Percentiles rank a stretch among this genome's conserved stretches.
These are phyloP conservation scores for Aspergillus cavernicola DNA, from an alignment of 495 filamentous ascomycete species.

Conservation along the genomic window DNA sequence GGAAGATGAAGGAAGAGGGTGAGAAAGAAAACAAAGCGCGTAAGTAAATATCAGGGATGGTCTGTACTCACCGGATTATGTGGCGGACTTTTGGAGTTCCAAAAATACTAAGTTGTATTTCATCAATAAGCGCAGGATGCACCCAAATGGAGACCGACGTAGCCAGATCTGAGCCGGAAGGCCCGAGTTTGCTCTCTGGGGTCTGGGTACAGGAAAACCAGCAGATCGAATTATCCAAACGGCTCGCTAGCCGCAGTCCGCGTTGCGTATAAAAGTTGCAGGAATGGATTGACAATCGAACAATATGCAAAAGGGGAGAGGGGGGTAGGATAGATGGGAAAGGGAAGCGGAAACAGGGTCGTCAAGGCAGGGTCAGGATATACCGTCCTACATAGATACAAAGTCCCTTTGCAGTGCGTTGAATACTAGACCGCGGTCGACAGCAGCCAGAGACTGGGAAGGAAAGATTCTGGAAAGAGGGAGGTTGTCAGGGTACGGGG, in stretches of 20 bases:
- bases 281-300: conserved; percentile 2
- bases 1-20: conserved; percentile 2
- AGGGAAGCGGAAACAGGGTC: conserved; percentile 11
- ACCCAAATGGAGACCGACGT: conserved; percentile 7
- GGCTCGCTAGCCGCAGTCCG: conserved; percentile 13
- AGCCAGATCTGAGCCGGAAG: conserved; percentile 18
- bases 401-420: conserved; percentile 11
- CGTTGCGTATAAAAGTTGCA: conserved; percentile 14
- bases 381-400: conserved; percentile 1
- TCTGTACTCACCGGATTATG: conserved; percentile 16
- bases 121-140: conserved; percentile 12
- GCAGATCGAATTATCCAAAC: conserved; percentile 12
- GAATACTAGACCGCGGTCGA: conserved; percentile 5
- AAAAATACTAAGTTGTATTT: conserved; percentile 15
- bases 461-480: conserved; percentile 26
- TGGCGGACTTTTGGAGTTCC: conserved; percentile 10
- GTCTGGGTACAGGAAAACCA: not conserved
- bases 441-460: conserved; percentile 11
- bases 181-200: conserved; percentile 4
- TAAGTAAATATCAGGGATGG: conserved; percentile 10
- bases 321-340: not conserved
- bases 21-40: conserved; percentile 6
- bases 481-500: conserved; percentile 14
- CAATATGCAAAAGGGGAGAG: not conserved
- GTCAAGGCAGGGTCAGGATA: conserved; percentile 11